A percentile compares a stretch with the other conserved stretches of the same genome.
Evolutionary conservation across 768 basidiomycete genomes (phyloP).

Genomic region (Boletus fagicola): DNA sequence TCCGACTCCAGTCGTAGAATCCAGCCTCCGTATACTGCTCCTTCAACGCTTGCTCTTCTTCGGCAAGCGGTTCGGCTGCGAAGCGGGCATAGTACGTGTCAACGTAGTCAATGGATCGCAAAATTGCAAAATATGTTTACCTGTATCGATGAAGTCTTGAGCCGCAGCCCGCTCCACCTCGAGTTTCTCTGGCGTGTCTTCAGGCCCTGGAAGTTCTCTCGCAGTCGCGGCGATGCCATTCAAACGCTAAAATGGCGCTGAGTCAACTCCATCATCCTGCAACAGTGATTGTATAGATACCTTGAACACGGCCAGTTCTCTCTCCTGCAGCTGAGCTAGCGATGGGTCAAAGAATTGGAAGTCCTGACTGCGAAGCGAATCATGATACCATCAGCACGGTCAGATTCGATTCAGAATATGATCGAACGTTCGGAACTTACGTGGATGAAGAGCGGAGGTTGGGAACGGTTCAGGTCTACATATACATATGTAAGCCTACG

Average conservation of each 20-base stretch:
- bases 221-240: conserved; percentile 65
- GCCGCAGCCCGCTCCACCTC: conserved; percentile 78
- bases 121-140: conserved; percentile 39
- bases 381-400: background rate
- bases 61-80: conserved; percentile 86
- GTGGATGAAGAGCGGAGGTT: no score
- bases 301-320: conserved; percentile 80
- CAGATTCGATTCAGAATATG: no score
- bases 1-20: conserved; percentile 88
- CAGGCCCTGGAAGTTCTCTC: conserved; percentile 64
- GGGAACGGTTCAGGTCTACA: no score
- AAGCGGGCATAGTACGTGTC: background rate
- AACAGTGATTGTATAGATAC: conserved; percentile 32
- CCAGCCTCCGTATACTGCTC: conserved; percentile 74
- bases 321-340: conserved; percentile 79
- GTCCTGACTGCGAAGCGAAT: conserved; percentile 61
- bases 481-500: no score
- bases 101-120: background rate
- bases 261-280: background rate
- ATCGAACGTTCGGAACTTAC: no score
- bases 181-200: conserved; percentile 79
- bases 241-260: conserved; percentile 41
- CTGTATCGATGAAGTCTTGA: conserved; percentile 85
- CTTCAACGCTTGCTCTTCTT: conserved; percentile 81
- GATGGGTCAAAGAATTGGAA: conserved; percentile 94